Conservation (phyloP, 2,329 filamentous ascomycete genomes). For the Diaporthe citri region DNA sequence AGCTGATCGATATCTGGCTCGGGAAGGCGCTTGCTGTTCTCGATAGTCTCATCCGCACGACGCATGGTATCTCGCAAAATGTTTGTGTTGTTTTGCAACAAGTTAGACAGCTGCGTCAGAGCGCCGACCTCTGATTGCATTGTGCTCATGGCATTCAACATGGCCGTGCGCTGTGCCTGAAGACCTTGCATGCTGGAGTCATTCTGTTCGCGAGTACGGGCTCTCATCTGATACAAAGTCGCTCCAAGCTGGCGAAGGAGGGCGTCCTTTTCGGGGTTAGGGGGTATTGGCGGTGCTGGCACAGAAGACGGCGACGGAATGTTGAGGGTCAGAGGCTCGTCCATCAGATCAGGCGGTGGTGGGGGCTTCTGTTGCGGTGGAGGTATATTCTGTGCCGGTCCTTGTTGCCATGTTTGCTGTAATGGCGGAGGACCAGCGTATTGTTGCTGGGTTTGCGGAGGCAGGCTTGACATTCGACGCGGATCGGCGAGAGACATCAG, state of each 20-base stretch:
- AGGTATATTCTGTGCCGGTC: constrained; percentile 40
- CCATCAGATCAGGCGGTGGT: constrained; percentile 67
- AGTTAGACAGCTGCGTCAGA: constrained; percentile 76
- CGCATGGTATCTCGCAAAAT: constrained; percentile 83
- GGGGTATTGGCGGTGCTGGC: constrained; percentile 87
- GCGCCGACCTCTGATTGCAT: constrained; percentile 81
- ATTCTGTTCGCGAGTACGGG: constrained; percentile 78
- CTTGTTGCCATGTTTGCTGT: constrained; percentile 42
- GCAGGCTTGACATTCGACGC: constrained; percentile 37
- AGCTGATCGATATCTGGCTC: constrained; percentile 89
- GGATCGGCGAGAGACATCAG: constrained; percentile 30
- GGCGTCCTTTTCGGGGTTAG: constrained; percentile 95
- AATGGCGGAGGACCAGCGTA: constrained; percentile 44
- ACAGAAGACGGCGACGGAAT: constrained; percentile 63
- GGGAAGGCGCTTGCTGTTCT: constrained; percentile 75
- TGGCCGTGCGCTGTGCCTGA: constrained; percentile 81
- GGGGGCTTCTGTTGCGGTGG: constrained; percentile 53
- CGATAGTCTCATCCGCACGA: constrained; percentile 83
- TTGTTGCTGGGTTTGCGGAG: constrained; percentile 40
- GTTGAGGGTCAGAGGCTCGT: constrained; percentile 66
- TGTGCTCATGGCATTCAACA: constrained; percentile 75
- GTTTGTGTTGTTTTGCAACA: constrained; percentile 81
- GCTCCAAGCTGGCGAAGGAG: constrained; percentile 82
- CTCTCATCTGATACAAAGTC: constrained; percentile 76
- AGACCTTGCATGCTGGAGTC: constrained; percentile 80